These are phyloP conservation scores for Xylaria sp. DNA, from an alignment of 2,329 filamentous ascomycete genomes.

Conservation along the genomic window DNA sequence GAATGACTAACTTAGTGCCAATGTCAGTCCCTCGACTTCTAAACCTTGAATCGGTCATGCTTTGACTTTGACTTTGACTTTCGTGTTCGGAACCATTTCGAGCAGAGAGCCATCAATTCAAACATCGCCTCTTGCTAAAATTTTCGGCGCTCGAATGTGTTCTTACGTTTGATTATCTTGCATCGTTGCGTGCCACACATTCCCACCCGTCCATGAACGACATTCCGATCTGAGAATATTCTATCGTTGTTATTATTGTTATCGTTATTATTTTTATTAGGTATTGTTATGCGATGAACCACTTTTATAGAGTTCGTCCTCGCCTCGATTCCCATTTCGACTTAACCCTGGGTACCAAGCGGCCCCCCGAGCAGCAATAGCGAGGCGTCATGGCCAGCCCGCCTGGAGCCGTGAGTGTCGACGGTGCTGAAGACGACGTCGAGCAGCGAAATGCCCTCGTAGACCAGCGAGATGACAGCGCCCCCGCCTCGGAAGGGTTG, in stretches of 20 bases:
- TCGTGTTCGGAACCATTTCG: too few relatives aligned
- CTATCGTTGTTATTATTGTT: not conserved
- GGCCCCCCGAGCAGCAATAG: not conserved
- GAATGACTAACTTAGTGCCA: too few relatives aligned
- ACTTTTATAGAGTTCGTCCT: not conserved
- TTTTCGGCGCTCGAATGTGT: not conserved
- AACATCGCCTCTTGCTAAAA: too few relatives aligned
- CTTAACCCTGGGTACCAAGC: not conserved
- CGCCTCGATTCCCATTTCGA: not conserved
- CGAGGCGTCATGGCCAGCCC: not conserved
- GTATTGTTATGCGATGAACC: not conserved
- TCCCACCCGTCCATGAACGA: not conserved
- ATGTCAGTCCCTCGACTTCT: too few relatives aligned
- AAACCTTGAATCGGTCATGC: too few relatives aligned
- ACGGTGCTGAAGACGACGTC: constrained; percentile 19
- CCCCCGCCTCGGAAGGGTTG: not conserved
- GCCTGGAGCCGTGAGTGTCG: constrained; percentile 9
- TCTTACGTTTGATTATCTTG: not conserved
- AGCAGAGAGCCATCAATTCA: too few relatives aligned
- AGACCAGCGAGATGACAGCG: not conserved
- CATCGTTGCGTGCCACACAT: not conserved
- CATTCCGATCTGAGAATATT: constrained; percentile 4
- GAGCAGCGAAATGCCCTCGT: constrained; percentile 14
- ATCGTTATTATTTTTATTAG: not conserved
- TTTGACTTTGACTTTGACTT: not conserved